Percentiles rank a stretch among this genome's conserved stretches.
These are phyloP conservation scores for Yamadazyma pseudoaaseri DNA, from an alignment of 1,139 yeast genomes.

Conservation along the genomic window DNA sequence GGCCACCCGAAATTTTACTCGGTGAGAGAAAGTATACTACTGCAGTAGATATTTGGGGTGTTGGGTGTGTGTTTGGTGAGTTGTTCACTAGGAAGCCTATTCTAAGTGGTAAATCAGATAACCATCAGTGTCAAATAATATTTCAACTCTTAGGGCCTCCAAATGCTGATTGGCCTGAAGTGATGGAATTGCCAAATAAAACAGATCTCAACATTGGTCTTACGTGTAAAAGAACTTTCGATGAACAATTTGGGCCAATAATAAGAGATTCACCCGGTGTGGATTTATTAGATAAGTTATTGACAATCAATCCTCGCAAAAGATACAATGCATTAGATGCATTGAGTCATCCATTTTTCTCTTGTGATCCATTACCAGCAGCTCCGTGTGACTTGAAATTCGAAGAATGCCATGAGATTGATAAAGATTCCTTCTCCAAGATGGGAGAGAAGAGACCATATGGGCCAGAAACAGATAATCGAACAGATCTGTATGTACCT, in stretches of 20 bases:
- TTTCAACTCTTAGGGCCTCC: constrained; percentile 87
- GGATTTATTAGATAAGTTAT: constrained; percentile 51
- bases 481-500: constrained; percentile 1
- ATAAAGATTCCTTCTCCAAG: constrained; percentile 48
- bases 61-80: constrained; percentile 96
- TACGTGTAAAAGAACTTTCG: constrained; percentile 55
- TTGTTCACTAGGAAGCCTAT: constrained; percentile 80
- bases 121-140: constrained; percentile 85
- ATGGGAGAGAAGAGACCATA: not conserved
- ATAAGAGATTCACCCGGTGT: constrained; percentile 32
- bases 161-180: constrained; percentile 63
- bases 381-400: constrained; percentile 52
- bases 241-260: constrained; percentile 34
- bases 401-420: constrained; percentile 89
- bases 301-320: constrained; percentile 65
- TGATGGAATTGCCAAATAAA: constrained; percentile 60
- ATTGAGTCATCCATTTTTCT: constrained; percentile 66
- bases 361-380: constrained; percentile 61
- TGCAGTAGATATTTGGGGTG: constrained; percentile 96
- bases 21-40: constrained; percentile 89
- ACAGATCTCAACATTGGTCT: constrained; percentile 41
- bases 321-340: constrained; percentile 83
- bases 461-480: not conserved
- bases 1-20: constrained; percentile 84
- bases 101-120: constrained; percentile 78